Percentiles rank a stretch among this genome's conserved stretches.
phyloP scores from a whole-genome alignment of 768 basidiomycete species.

The Saitozyma sp. region DNA sequence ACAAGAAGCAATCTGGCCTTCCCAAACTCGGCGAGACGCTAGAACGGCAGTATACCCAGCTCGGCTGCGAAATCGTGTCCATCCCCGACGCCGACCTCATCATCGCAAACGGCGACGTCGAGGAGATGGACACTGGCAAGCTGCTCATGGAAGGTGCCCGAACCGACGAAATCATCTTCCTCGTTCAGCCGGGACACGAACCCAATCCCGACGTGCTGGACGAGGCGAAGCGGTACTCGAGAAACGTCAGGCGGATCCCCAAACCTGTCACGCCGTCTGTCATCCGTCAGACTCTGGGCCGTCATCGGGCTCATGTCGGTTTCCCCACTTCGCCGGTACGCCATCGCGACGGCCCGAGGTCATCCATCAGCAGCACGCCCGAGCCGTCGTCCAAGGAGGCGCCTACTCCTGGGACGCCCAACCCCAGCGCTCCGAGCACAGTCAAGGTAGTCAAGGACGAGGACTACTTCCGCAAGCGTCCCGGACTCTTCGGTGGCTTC shows the following conservation, averaged over 20 bases:
- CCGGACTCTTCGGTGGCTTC: background rate
- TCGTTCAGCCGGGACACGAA: constrained; percentile 30
- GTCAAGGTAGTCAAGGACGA: background rate
- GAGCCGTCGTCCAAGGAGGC: constrained; percentile 3
- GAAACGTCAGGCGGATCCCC: constrained; percentile 27
- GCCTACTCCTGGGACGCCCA: no score
- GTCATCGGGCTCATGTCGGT: background rate
- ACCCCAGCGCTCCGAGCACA: no score
- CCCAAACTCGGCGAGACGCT: constrained; percentile 23
- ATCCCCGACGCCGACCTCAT: constrained; percentile 38
- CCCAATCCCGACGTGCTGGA: constrained; percentile 19
- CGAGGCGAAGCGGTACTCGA: constrained; percentile 7
- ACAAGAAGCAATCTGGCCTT: constrained; percentile 8
- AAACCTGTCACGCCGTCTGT: constrained; percentile 42
- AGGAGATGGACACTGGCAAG: constrained; percentile 15
- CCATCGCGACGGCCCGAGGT: no score
- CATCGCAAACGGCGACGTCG: constrained; percentile 34
- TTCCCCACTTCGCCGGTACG: background rate
- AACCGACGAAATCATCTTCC: constrained; percentile 39
- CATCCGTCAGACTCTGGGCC: constrained; percentile 32
- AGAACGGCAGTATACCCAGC: constrained; percentile 25
- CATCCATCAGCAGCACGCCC: constrained; percentile 12
- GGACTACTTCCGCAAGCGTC: background rate
- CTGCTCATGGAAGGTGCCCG: constrained; percentile 14
- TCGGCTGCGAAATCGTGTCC: constrained; percentile 34